These are phyloP conservation scores for Apophysomyces ossiformis DNA, from an alignment of 371 early-diverging fungal genomes.

Conservation along the genomic window DNA sequence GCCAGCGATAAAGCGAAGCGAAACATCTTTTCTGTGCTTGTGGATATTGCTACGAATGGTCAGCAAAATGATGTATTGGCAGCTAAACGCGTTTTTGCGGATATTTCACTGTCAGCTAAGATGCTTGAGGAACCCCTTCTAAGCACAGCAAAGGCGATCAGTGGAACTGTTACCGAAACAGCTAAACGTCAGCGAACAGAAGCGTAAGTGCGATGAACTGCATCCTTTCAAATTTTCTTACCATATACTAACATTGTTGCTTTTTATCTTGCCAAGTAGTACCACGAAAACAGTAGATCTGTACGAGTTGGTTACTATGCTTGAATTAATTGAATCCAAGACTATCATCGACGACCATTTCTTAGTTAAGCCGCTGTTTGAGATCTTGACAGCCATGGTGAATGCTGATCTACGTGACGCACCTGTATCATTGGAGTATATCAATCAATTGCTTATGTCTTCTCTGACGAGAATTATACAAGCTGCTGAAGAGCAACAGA, in stretches of 20 bases:
- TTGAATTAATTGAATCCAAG: conserved; percentile 75
- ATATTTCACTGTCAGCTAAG: conserved; percentile 59
- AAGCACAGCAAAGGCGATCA: conserved; percentile 29
- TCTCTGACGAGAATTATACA: conserved; percentile 72
- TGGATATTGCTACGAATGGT: conserved; percentile 71
- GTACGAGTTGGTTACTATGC: conserved; percentile 63
- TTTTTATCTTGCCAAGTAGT: background rate
- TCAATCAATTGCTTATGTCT: conserved; percentile 85
- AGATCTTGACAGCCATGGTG: conserved; percentile 72
- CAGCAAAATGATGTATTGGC: conserved; percentile 62
- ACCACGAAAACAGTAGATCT: conserved; percentile 38
- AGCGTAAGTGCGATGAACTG: conserved; percentile 19
- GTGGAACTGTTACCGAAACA: conserved; percentile 22
- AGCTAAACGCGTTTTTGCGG: conserved; percentile 60
- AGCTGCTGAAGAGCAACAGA: conserved; percentile 50
- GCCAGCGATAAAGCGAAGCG: conserved; percentile 52
- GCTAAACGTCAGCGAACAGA: conserved; percentile 39
- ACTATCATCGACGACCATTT: conserved; percentile 46
- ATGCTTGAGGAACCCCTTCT: conserved; percentile 37
- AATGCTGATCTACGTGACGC: conserved; percentile 58
- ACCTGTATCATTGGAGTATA: conserved; percentile 81
- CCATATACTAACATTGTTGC: no score
- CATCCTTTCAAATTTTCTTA: background rate
- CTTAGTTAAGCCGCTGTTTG: conserved; percentile 75
- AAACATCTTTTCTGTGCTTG: conserved; percentile 61